Evolutionary conservation across 2,329 filamentous ascomycete genomes (phyloP), one percentile per base, ranked within the genome.

Genomic region (Aspergillus flavus): DNA sequence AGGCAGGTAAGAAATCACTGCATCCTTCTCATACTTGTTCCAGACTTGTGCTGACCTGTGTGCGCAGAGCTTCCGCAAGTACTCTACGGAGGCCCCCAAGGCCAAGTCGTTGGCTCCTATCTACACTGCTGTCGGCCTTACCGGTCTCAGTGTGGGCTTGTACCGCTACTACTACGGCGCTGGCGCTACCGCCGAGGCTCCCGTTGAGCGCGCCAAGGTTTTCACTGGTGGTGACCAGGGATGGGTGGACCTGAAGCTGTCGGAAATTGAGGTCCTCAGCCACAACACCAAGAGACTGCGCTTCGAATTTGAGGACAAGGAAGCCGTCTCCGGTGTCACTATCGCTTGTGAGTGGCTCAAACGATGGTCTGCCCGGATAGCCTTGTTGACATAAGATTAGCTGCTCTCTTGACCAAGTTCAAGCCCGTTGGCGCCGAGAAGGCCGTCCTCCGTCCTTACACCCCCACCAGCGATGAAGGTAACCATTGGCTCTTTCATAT

Each of bases 231-330:
- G 92, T 68, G 92, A 96, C 66, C 93, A 97, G 81, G 94, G 93
- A 69, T 98, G 93, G 81, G 79, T 97, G 67, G 89, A 88, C 66
- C 85, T 98, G 70, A 89, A 91, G 81, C 85, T 98, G 61, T 87
- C 92, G 61, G 88, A 90, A 61, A 86, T 93, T 57, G 91, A 96
- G 81, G 81, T 84, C 53, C 81, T 97, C 82, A 97, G 93, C 84
- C 91, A 94, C 85, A 98, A 98, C 85, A 96, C 93, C 72, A 98
- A 98, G 88, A 89, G 87, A 72, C 85, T 98, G 76, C 89, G 91
- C 72, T 98, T 99, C 81, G 88, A 90, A 73, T 88, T 98, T 50
- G 92, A 92, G 19, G 91, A 96, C 77, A 84, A 87, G 66, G 91
- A 97, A 76, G 87, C 90, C 80, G 90, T 96, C 59, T 94, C 92